Evolutionary conservation across 192 early-diverging fungal genomes (phyloP).

Genomic region (Backusella parvicylindrica): DNA sequence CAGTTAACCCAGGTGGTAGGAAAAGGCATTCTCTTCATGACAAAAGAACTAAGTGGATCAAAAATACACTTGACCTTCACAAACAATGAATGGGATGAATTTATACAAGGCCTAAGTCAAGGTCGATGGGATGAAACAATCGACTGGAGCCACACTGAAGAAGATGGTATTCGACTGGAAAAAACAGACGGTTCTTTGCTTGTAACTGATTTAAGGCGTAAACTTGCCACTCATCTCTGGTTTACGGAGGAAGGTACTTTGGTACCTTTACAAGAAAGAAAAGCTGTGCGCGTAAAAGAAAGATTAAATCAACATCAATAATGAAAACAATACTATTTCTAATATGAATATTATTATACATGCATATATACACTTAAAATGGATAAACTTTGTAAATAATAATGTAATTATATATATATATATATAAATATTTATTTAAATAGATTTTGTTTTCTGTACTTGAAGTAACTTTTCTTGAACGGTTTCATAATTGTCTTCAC

Average conservation of each 20-base stretch:
- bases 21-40: slow-evolving; percentile 45
- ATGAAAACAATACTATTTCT: neutral
- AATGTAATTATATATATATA: neutral
- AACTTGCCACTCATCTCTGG: slow-evolving; percentile 18
- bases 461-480: slow-evolving; percentile 64
- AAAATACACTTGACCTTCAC: slow-evolving; percentile 43
- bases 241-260: slow-evolving; percentile 11
- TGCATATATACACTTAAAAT: too few species aligned
- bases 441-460: slow-evolving; percentile 33
- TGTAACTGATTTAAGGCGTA: slow-evolving; percentile 17
- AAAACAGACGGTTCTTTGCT: slow-evolving; percentile 4
- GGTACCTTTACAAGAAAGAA: neutral
- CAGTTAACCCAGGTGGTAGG: slow-evolving; percentile 35
- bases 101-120: slow-evolving; percentile 18
- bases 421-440: neutral
- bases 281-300: neutral
- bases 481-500: slow-evolving; percentile 67
- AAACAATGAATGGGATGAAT: slow-evolving; percentile 41
- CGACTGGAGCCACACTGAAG: slow-evolving; percentile 5
- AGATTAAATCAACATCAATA: neutral
- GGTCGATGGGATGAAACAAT: slow-evolving; percentile 27
- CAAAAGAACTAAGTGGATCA: slow-evolving; percentile 45
- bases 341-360: neutral
- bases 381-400: neutral
- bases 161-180: neutral